Evolutionary conservation across 768 basidiomycete genomes (phyloP), one percentile per base, ranked within the genome.

Genomic region (Lentinula boryana): DNA sequence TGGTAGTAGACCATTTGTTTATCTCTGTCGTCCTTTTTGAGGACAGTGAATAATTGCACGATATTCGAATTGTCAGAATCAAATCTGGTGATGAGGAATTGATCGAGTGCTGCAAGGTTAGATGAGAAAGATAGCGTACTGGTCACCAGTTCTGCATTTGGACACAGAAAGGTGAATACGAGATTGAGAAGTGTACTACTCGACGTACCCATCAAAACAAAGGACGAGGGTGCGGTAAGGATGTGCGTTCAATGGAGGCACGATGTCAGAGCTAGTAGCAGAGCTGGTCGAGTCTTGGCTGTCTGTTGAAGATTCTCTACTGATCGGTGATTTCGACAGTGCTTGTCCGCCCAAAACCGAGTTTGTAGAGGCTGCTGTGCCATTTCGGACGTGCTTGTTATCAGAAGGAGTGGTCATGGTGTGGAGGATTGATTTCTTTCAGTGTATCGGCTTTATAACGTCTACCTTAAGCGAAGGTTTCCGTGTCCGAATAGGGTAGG

Each of bases 191-290:
- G 12, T 16, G 31, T 27, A 21, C 15, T 27, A 44, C 8, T 9
- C 21, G 21, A n/a, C 13, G 41, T 43, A 56, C 55, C 84, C 84
- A 60, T 85, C 84, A 61, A 85, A 85, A 65, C 81, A 84, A 16
- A 85, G 69, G 15, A 85, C 71, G 16, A 84, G 69, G 1, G 75
- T 74, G 36, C 80, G 76, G 6, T 35, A 48, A 35, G 55, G 46
- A 49, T 58, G 57, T 13, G 40, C 46, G 3, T 16, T 23, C 46
- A 48, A 18, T 5, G 57, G 57, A 43, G 57, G 57, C 9, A 58
- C 21, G 18, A 58, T 16, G 4, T 36, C 23, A 21, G 53, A 35
- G 3, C 6, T 56, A 7, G 44, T 9, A 46, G 44, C 12, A 9
- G 50, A 48, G 0, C 18, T 21, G 18, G 53, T n/a, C 7, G 53